Evolutionary conservation across 257 asterid species (phyloP), one percentile per base, ranked within the genome.

Genomic region (Solanum peruvianum): DNA sequence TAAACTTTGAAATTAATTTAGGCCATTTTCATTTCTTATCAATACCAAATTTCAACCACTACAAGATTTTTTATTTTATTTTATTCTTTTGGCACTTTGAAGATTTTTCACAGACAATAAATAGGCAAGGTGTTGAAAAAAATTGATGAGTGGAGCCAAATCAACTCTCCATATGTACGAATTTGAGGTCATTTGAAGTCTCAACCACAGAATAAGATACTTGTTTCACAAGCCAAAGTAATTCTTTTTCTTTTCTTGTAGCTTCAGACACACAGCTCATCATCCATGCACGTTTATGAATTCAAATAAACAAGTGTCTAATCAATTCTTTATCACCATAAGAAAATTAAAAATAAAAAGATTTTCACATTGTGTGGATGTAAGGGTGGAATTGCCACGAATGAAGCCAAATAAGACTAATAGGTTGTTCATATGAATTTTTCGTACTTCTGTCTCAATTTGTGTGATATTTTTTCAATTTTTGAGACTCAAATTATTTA

Each of bases 181-280:
- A 47, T 9, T 20, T 77, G 84, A 45, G 67, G 2, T 44, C n/a
- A 80, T 47, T 47, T 18, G 18, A 80, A 47, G 49, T 67, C 73
- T 76, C 88, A 85, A 85, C 41, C 85, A 80, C 67, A 80, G 1
- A 29, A 29, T 80, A 29, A 75, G 16, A 85, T 72, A 66, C 80
- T 67, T 86, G 83, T 7, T 84, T 70, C 66, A 80, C 85, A 85
- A 80, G 85, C 82, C 52, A 73, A 75, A 27, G 77, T 44, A 31
- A 31, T 82, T 33, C 21, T 3, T 10, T 14, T 31, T 16, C 11
- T 31, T n/a, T 69, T 7, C 13, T 42, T 33, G 75, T 31, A 39
- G 56, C 82, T 86, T 86, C 62, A 76, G 11, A 37, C 88, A 87
- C 88, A 41, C 88, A 41, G 60, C 58, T 71, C 76, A 66, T 64